Percentiles rank a stretch among this genome's conserved stretches.
Evolutionary conservation across 2,329 filamentous ascomycete genomes (phyloP).

Genomic region (Aureobasidium sp.): DNA sequence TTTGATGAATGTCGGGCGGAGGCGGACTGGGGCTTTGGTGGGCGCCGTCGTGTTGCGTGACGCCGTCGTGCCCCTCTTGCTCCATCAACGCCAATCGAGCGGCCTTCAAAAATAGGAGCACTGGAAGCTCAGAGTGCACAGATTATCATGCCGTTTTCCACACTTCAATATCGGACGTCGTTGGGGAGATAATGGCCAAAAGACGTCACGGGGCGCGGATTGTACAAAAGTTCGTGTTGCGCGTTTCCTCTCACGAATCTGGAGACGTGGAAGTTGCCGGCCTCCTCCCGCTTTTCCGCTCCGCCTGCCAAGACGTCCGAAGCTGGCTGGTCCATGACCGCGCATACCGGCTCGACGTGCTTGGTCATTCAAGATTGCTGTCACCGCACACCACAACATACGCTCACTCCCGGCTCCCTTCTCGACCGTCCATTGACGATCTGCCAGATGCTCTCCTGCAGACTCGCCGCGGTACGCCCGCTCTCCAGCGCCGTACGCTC

Average conservation of each 20-base stretch:
- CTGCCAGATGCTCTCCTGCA: constrained; percentile 36
- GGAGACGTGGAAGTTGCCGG: not conserved
- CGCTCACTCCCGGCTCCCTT: not conserved
- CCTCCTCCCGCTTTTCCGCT: not conserved
- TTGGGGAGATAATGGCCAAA: constrained; percentile 23
- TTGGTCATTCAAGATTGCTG: not conserved
- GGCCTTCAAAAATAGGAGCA: constrained; percentile 2
- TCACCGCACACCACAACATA: constrained; percentile 9
- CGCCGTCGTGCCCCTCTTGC: constrained; percentile 23
- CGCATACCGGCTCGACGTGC: constrained; percentile 2
- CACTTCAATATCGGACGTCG: constrained; percentile 24
- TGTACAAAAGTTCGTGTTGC: constrained; percentile 1
- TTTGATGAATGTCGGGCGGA: constrained; percentile 13
- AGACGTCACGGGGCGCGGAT: constrained; percentile 14
- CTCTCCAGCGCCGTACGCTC: constrained; percentile 31
- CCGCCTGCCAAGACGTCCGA: constrained; percentile 1
- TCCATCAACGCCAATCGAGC: constrained; percentile 19
- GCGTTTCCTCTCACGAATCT: not conserved
- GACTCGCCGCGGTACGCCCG: constrained; percentile 36
- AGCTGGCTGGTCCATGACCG: constrained; percentile 7
- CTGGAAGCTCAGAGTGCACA: constrained; percentile 9
- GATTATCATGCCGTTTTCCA: constrained; percentile 26
- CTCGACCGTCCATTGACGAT: not conserved
- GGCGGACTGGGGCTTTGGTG: constrained; percentile 20
- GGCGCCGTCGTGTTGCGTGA: constrained; percentile 21